These are phyloP conservation scores for Abrus pulchellus DNA, from an alignment of 306 rosid species.

Conservation along the genomic window DNA sequence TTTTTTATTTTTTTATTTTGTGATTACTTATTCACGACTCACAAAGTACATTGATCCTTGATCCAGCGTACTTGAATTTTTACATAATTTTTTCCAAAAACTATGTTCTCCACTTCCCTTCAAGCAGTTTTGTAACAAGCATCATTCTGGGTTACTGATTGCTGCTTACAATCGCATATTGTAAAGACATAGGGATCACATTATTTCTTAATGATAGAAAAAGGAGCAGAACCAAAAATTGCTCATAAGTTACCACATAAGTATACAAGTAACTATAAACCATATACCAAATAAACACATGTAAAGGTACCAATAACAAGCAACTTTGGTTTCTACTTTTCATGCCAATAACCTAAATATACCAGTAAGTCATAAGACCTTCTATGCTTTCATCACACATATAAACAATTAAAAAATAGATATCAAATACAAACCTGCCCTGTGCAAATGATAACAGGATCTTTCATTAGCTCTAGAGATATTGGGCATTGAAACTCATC, in stretches of 20 bases:
- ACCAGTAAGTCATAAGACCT: neutral
- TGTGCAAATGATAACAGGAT: conserved; percentile 89
- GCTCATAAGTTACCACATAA: neutral
- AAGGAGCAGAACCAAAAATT: neutral
- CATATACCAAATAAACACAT: neutral
- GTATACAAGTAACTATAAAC: neutral
- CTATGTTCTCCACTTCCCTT: conserved; percentile 10
- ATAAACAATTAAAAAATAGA: neutral
- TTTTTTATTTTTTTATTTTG: neutral
- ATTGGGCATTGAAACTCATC: conserved; percentile 94
- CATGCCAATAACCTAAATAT: conserved; percentile 15
- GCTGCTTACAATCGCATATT: neutral
- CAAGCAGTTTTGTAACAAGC: neutral
- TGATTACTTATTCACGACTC: neutral
- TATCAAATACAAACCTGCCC: conserved; percentile 78
- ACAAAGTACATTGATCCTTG: neutral
- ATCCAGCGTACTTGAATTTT: no score
- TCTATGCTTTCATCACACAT: neutral
- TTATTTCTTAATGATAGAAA: conserved; percentile 6
- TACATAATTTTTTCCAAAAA: neutral
- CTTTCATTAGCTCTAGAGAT: conserved; percentile 92
- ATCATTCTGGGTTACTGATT: conserved; percentile 15
- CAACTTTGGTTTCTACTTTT: conserved; percentile 4
- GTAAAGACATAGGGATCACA: conserved; percentile 1
- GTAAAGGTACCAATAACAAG: neutral